These are phyloP conservation scores for Cyclanthera cordifolia DNA, from an alignment of 306 rosid genomes.

Conservation along the genomic window DNA sequence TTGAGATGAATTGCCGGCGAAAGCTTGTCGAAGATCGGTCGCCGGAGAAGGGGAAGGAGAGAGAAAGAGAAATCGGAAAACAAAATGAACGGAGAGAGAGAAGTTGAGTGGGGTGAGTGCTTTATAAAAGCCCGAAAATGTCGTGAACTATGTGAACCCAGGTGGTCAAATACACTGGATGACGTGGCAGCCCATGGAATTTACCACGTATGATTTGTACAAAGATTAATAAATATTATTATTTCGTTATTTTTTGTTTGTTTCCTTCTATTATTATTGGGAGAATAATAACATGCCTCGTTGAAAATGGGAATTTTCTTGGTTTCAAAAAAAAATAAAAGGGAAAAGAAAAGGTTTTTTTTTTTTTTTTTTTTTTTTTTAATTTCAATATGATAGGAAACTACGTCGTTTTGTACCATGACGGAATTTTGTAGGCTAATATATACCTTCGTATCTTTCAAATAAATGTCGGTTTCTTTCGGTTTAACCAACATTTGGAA, in stretches of 20 bases:
- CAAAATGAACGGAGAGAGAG: conserved; percentile 17
- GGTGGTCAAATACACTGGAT: neutral
- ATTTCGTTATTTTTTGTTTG: neutral
- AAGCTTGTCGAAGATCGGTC: conserved; percentile 22
- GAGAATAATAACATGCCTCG: neutral
- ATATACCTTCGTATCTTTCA: no score
- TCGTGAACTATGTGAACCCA: conserved; percentile 8
- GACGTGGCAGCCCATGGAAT: neutral
- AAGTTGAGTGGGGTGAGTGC: conserved; percentile 6
- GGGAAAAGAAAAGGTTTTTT: neutral
- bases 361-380: no score
- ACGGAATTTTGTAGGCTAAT: no score
- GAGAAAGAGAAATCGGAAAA: conserved; percentile 25
- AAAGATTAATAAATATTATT: neutral
- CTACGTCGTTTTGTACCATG: no score
- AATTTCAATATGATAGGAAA: no score
- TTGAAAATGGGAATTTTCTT: no score
- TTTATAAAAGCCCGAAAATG: conserved; percentile 13
- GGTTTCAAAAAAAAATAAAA: no score
- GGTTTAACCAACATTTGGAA: no score
- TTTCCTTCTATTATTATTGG: neutral
- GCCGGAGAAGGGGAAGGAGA: conserved; percentile 27
- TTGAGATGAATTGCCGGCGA: conserved; percentile 22
- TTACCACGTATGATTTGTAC: neutral
- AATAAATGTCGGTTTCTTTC: no score